A percentile compares a stretch with the other conserved stretches of the same genome.
Conservation (phyloP, 257 asterid genomes). For the Gynochthodes officinalis region DNA sequence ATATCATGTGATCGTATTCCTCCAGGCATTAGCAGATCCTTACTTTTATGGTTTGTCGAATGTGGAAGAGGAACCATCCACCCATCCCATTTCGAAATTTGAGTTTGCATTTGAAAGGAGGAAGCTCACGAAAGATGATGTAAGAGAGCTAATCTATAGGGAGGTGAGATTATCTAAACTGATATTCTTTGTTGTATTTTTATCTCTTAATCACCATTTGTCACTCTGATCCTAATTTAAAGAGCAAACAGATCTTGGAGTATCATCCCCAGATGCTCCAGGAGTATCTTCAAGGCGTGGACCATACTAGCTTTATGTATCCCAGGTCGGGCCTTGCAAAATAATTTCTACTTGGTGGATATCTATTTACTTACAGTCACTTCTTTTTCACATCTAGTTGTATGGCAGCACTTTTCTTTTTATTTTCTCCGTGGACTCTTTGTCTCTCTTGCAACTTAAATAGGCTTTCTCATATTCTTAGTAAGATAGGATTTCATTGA, state of each 20-base stretch:
- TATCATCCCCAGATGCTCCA: constrained; percentile 99
- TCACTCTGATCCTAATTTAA: constrained; percentile 38
- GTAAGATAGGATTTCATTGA: not conserved
- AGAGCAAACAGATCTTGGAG: constrained; percentile 87
- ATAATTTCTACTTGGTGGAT: constrained; percentile 15
- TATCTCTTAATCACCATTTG: constrained; percentile 28
- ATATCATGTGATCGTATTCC: constrained; percentile 20
- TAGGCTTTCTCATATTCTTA: not conserved
- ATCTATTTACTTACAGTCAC: not conserved
- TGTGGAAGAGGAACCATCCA: constrained; percentile 84
- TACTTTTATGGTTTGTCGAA: constrained; percentile 75
- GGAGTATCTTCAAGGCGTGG: constrained; percentile 87
- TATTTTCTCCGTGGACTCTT: not conserved
- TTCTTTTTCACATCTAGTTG: not conserved
- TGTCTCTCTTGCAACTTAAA: not conserved
- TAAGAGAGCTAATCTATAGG: constrained; percentile 81
- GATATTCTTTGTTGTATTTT: constrained; percentile 17
- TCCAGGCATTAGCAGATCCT: constrained; percentile 87
- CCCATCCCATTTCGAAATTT: constrained; percentile 75
- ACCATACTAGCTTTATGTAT: constrained; percentile 91
- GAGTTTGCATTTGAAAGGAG: constrained; percentile 93
- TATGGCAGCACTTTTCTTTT: not conserved
- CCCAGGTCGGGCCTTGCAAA: constrained; percentile 74
- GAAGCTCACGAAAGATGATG: constrained; percentile 63
- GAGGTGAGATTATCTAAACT: constrained; percentile 54